Percentiles rank a stretch among this genome's conserved stretches.
Evolutionary conservation across 2,329 filamentous ascomycete genomes (phyloP).

Genomic region (Penicillium psychrosexuale): DNA sequence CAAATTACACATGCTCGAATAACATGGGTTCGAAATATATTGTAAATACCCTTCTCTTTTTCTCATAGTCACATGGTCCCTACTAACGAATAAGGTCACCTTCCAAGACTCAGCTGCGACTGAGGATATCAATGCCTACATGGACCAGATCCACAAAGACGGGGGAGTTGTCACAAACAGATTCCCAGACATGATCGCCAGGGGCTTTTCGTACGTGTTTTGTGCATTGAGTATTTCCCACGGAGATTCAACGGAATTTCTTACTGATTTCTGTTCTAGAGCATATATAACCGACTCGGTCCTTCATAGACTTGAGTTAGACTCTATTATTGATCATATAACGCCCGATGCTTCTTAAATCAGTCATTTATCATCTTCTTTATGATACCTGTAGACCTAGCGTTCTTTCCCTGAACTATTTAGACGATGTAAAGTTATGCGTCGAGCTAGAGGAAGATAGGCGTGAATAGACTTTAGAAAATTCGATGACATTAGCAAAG

Average conservation of each 20-base stretch:
- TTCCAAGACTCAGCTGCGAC: slow-evolving; percentile 4
- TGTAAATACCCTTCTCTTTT: background rate
- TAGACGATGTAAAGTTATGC: too few relatives aligned
- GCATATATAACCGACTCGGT: background rate
- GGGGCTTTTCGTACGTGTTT: slow-evolving; percentile 1
- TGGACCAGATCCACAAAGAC: background rate
- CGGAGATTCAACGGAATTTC: too few relatives aligned
- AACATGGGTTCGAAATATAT: background rate
- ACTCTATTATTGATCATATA: background rate
- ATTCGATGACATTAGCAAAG: background rate
- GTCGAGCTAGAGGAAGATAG: too few relatives aligned
- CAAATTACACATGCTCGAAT: background rate
- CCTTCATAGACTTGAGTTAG: background rate
- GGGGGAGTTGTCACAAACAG: background rate
- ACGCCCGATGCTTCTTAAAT: background rate
- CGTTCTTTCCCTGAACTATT: background rate
- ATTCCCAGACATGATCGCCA: slow-evolving; percentile 4
- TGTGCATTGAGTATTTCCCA: too few relatives aligned
- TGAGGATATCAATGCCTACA: slow-evolving; percentile 4
- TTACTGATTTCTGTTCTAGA: background rate
- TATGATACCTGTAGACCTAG: background rate
- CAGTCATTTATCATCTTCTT: too few relatives aligned
- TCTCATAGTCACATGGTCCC: too few relatives aligned
- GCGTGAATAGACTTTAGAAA: too few relatives aligned
- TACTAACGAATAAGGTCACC: slow-evolving; percentile 2